These are phyloP conservation scores for Aspergillaceae sp. DNA, from an alignment of 2,329 filamentous ascomycete genomes.

Conservation along the genomic window DNA sequence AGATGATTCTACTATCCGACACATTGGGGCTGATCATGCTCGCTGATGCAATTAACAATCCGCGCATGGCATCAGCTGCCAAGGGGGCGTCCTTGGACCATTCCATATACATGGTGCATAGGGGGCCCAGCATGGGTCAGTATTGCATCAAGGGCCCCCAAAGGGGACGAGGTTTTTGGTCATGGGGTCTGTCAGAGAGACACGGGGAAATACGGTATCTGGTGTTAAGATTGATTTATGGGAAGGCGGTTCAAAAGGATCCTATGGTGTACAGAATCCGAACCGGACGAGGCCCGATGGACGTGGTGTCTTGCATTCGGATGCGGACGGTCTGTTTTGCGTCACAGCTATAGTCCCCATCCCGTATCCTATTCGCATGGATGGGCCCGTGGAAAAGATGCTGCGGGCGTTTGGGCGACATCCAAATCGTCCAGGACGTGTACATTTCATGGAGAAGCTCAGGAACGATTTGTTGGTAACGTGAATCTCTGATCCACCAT, in stretches of 20 bases:
- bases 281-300: conserved; percentile 15
- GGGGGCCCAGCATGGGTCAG: conserved; percentile 12
- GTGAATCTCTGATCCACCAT: conserved; percentile 6
- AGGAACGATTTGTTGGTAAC: conserved; percentile 15
- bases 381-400: conserved; percentile 16
- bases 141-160: conserved; percentile 12
- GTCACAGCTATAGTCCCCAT: conserved; percentile 20
- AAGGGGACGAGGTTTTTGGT: conserved; percentile 12
- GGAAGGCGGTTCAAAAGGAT: conserved; percentile 20
- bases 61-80: conserved; percentile 11
- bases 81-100: conserved; percentile 20
- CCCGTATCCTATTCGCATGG: conserved; percentile 19
- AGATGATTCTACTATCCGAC: conserved; percentile 16
- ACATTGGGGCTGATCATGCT: conserved; percentile 18
- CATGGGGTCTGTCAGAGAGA: conserved; percentile 15
- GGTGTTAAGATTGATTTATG: conserved; percentile 16
- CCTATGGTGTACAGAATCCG: conserved; percentile 21
- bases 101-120: conserved; percentile 21
- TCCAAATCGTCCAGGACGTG: conserved; percentile 17
- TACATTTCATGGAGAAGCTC: conserved; percentile 16
- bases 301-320: conserved; percentile 14
- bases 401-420: conserved; percentile 13
- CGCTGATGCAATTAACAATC: conserved; percentile 19
- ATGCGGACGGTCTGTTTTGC: conserved; percentile 15
- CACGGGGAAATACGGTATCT: conserved; percentile 12